Evolutionary conservation across 2,329 filamentous ascomycete species (phyloP), one percentile per base, ranked within the genome.

Genomic region (Dryadomyces quercus-mongolicae): DNA sequence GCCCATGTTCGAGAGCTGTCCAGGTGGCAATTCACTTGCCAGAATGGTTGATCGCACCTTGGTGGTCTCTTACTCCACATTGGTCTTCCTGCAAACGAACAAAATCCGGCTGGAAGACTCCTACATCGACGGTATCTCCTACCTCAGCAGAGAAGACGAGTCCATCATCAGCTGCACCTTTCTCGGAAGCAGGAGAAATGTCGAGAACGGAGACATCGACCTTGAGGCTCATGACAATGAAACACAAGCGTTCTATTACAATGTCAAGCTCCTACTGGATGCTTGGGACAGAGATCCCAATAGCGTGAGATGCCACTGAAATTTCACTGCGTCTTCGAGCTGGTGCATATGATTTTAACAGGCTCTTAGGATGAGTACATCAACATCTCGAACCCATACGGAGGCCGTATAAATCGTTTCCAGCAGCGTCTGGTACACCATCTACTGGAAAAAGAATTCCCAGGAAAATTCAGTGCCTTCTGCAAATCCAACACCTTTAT

Each of bases 131-230:
- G 68, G 70, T 0, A 59, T 68, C 0, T 57, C 59, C 3, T 71
- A 69, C 43, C 60, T 71, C 3, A 67, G 62, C 38, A 56, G 55
- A 3, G 50, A 56, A 4, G 63, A 66, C 48, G 55, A 62, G 31
- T 7, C 42, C 0, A 53, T 62, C 10, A 18, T 54, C 31, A 6
- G 2, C 4, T 21, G 38, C 1, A n/a, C 48, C 7, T 55, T 61
- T 12, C 8, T 57, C 15, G 12, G 45, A 9, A 38, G 22, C 40
- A 44, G 53, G 18, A 1, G 9, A n/a, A 42, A 25, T 9, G 13
- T 8, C 8, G 25, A 52, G 1, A 36, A 31, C 1, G 38, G 54
- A 0, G 10, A 15, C 5, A 40, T 55, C 34, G 53, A 60, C 16
- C n/a, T 60, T 1, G 38, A 20, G 0, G 10, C 31, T 1, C 51